phyloP scores from a whole-genome alignment of 1,284 basidiomycete species.

The Apiotrichum porosum region DNA sequence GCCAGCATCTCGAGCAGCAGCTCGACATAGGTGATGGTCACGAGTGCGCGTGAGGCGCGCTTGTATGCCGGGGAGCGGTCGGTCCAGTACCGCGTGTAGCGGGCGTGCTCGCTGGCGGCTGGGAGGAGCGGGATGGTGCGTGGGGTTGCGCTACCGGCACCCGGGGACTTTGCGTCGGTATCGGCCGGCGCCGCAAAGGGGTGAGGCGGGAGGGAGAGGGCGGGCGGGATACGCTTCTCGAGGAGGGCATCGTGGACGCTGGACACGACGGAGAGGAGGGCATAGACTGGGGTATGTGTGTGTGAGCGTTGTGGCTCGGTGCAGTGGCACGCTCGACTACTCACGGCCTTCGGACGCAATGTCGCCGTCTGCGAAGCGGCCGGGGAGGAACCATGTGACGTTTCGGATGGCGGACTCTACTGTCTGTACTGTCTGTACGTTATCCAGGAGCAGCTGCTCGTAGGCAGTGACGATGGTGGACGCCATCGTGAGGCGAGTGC shows the following conservation, averaged over 20 bases:
- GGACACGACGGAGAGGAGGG: constrained; percentile 41
- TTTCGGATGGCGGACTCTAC: constrained; percentile 83
- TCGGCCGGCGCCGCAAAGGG: constrained; percentile 54
- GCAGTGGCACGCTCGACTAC: constrained; percentile 53
- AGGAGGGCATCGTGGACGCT: constrained; percentile 78
- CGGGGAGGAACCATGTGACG: constrained; percentile 89
- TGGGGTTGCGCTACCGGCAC: constrained; percentile 7
- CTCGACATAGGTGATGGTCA: constrained; percentile 70
- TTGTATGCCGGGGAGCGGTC: constrained; percentile 64
- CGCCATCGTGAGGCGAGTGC: constrained; percentile 5
- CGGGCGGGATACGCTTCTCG: constrained; percentile 58
- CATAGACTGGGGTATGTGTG: constrained; percentile 37
- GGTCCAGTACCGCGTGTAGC: constrained; percentile 76
- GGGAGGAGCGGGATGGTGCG: constrained; percentile 31
- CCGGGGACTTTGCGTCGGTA: not conserved
- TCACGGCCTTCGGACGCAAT: constrained; percentile 82
- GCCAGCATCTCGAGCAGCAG: constrained; percentile 82
- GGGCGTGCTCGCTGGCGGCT: constrained; percentile 39
- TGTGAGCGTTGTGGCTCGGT: constrained; percentile 1
- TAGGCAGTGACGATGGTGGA: constrained; percentile 53
- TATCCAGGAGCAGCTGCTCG: constrained; percentile 73
- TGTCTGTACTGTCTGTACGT: constrained; percentile 76
- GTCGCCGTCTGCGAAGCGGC: constrained; percentile 94
- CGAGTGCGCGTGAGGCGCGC: constrained; percentile 66
- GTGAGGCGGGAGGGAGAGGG: constrained; percentile 59